A percentile compares a stretch with the other conserved stretches of the same genome.
Conservation (phyloP, 352 stramenopile genomes). For the Globisporangium radiosum region DNA sequence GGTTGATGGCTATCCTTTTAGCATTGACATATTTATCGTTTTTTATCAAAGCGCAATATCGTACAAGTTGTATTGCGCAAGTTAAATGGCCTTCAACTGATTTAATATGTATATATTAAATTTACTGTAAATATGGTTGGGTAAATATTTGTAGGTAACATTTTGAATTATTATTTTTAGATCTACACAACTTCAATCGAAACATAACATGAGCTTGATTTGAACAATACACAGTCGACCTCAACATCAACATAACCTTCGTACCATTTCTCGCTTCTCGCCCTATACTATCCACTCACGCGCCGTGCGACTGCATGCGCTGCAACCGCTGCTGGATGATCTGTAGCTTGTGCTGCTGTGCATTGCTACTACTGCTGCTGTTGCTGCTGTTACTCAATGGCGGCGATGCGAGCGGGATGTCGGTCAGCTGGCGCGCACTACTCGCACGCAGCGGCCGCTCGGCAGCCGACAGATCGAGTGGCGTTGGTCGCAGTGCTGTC, state of each 20-base stretch:
- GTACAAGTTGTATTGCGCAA: too few species aligned
- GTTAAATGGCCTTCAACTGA: too few species aligned
- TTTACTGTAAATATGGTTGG: too few species aligned
- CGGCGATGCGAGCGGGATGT: neutral
- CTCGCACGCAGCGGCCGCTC: slow-evolving; percentile 8
- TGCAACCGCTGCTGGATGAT: slow-evolving; percentile 61
- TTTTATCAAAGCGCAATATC: too few species aligned
- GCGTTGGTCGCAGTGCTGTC: neutral
- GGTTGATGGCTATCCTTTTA: too few species aligned
- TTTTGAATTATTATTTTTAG: too few species aligned
- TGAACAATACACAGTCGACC: too few species aligned
- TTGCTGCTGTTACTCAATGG: slow-evolving; percentile 3
- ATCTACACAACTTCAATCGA: too few species aligned
- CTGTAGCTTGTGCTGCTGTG: slow-evolving; percentile 25
- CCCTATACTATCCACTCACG: neutral
- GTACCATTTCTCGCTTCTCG: neutral
- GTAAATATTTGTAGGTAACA: too few species aligned
- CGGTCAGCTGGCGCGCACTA: slow-evolving; percentile 4
- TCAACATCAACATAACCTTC: neutral
- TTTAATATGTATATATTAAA: too few species aligned
- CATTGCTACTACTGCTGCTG: slow-evolving; percentile 11
- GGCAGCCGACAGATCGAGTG: neutral
- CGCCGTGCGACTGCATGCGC: slow-evolving; percentile 27
- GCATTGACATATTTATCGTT: too few species aligned
- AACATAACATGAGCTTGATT: too few species aligned